Evolutionary conservation across 139 green algal genomes (phyloP), one percentile per base, ranked within the genome.

Genomic region (Haematococcus sp.): DNA sequence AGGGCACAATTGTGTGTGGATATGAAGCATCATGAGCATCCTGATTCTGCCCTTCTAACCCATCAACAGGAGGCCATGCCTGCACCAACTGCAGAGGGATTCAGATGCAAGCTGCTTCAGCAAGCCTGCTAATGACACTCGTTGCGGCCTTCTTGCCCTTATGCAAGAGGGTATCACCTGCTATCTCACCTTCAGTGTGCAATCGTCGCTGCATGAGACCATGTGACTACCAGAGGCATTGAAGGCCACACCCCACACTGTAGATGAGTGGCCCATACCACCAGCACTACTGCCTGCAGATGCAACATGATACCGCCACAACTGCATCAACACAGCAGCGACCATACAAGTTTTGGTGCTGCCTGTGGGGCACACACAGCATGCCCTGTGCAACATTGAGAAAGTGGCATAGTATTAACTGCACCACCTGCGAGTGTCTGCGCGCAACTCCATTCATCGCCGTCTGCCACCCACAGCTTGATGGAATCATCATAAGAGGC

Each of bases 401-500:
- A n/a, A n/a, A n/a, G n/a, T n/a, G n/a, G n/a, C n/a, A n/a, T n/a
- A n/a, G n/a, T n/a, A n/a, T n/a, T n/a, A n/a, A n/a, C n/a, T n/a
- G n/a, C n/a, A n/a, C 16, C 67, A 88, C 90, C 90, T 73, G 75
- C 78, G 44, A 98, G 74, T 16, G 89, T 96, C 73, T 97, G 90
- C 3, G 61, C 84, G 71, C 92, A 97, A 0, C 76, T 49, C 93
- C 94, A 97, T 63, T 98, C 93, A 33, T 94, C 93, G 3, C 83
- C 88, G 31, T 90, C 84, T 33, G 89, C 86, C 5, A 77, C 74
- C 94, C 94, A 96, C 64, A 98, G 75, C 77, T 92, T 93, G 70
- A 98, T 94, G 63, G 72, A 91, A 84, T 98, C 87, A 77, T 99
- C 95, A 63, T 99, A 99, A 73, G 81, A 91, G 56, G 74, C 82